These are phyloP conservation scores for Fusarium ambrosium DNA, from an alignment of 2,329 filamentous ascomycete species.

Conservation along the genomic window DNA sequence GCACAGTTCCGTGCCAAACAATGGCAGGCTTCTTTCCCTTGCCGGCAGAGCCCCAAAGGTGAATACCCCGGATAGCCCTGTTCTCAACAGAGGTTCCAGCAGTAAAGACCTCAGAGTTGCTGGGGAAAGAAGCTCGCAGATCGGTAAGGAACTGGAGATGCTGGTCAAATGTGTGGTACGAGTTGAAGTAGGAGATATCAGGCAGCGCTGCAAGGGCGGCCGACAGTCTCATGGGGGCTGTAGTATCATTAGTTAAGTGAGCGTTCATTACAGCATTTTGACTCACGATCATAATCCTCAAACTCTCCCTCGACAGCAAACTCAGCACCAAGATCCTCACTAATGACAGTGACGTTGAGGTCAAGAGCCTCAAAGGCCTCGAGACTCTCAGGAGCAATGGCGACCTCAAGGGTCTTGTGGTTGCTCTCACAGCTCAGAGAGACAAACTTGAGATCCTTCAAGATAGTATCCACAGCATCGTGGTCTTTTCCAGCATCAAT, in stretches of 20 bases:
- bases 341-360: conserved; percentile 38
- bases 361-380: conserved; percentile 40
- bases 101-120: conserved; percentile 63
- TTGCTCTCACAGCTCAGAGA: conserved; percentile 44
- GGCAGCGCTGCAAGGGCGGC: conserved; percentile 8
- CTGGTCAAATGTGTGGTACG: conserved; percentile 66
- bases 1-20: conserved; percentile 69
- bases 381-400: conserved; percentile 43
- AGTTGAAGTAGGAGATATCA: conserved; percentile 61
- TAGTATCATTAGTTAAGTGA: not conserved
- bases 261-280: accelerated
- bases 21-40: conserved; percentile 64
- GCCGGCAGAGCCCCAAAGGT: conserved; percentile 64
- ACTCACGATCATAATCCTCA: conserved; percentile 30
- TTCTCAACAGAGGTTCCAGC: conserved; percentile 63
- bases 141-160: conserved; percentile 63
- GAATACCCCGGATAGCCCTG: conserved; percentile 70
- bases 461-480: conserved; percentile 25
- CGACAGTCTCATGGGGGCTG: conserved; percentile 15
- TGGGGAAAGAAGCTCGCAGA: conserved; percentile 58
- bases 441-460: conserved; percentile 39
- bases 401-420: conserved; percentile 43
- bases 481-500: conserved; percentile 37
- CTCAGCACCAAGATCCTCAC: conserved; percentile 44
- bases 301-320: conserved; percentile 42